These are phyloP conservation scores for Peronosclerospora sorghi DNA, from an alignment of 352 stramenopile genomes.

Conservation along the genomic window DNA sequence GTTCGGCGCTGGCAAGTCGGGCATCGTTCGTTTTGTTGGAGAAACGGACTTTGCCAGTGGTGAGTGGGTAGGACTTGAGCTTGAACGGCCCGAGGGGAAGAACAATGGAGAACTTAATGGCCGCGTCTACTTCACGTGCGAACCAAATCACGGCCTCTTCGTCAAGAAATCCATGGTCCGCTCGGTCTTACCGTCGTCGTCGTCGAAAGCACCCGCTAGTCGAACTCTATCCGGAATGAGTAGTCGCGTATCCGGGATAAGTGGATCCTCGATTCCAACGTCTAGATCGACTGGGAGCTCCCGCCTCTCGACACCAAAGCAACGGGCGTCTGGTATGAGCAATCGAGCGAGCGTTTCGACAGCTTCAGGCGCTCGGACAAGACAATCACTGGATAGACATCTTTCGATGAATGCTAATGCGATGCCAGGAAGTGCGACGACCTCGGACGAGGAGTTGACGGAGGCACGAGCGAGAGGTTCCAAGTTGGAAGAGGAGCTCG, in stretches of 20 bases:
- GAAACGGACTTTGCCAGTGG: conserved; percentile 68
- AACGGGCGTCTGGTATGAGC: conserved; percentile 16
- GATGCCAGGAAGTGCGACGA: background rate
- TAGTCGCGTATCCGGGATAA: too few relatives aligned
- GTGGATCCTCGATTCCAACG: too few relatives aligned
- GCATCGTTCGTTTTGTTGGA: conserved; percentile 64
- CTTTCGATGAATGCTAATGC: conserved; percentile 1
- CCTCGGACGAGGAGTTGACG: conserved; percentile 32
- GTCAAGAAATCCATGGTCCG: conserved; percentile 37
- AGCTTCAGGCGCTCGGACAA: background rate
- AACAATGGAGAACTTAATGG: conserved; percentile 81
- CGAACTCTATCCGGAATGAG: too few relatives aligned
- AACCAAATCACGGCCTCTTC: conserved; percentile 60
- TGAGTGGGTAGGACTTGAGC: conserved; percentile 76
- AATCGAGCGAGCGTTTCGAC: conserved; percentile 2
- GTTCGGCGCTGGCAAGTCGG: conserved; percentile 58
- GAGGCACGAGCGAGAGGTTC: conserved; percentile 38
- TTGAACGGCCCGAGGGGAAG: conserved; percentile 69
- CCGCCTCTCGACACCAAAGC: conserved; percentile 5
- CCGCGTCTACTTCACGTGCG: conserved; percentile 69
- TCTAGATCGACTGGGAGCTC: conserved; percentile 2
- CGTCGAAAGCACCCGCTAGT: too few relatives aligned
- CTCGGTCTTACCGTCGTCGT: conserved; percentile 16
- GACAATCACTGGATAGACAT: conserved; percentile 25
- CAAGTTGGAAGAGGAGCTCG: conserved; percentile 56